Base-by-base conservation (phyloP, 257 asterid species). In the Striga asiatica region DNA sequence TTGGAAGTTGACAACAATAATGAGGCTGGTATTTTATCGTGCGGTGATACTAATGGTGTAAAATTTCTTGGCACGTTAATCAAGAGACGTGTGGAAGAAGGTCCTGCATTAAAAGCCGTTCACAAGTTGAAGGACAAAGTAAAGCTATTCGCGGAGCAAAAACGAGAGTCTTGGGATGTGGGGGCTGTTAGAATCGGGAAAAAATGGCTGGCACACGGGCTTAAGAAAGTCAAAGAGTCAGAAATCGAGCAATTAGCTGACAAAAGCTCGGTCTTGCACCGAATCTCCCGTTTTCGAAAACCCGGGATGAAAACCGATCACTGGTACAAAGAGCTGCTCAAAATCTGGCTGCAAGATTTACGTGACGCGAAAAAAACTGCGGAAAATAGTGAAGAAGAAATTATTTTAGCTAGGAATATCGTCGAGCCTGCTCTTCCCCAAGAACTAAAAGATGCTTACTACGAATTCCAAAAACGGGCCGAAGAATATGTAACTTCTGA, bases 251-350 rank as follows among this genome's bases (percentile, higher is more conserved):
- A 82, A 28, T 74, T 84, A 45, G 76, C 78, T 18, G 89, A 82
- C 50, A 57, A 16, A 5, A 69, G 27, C 76, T 77, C 98, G 14
- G 51, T 73, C 67, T 67, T 91, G 69, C 76, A 65, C 58, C 79
- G 62, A 66, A 66, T 91, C 47, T 77, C 95, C 23, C 18, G 67
- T 38, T 73, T 68, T 56, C 92, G 97, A 34, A 91, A 82, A 68
- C 51, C 87, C 43, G 97, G 96, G 52, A 87, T 86, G 94, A 71
- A 72, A 79, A 89, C 98, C 8, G 98, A 91, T 59, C 96, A 87
- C 70, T 87, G 96, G 96, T 87, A 78, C 74, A 87, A 80, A 74
- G 53, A 64, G 62, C 60, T 91, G 23, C 75, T 91, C 45, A 84
- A 84, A 68, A 65, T 84, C 52, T 91, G 96, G 98, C 67, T 84